phyloP scores from a whole-genome alignment of 2,329 filamentous ascomycete genomes.

The Epicoccum sorghinum region DNA sequence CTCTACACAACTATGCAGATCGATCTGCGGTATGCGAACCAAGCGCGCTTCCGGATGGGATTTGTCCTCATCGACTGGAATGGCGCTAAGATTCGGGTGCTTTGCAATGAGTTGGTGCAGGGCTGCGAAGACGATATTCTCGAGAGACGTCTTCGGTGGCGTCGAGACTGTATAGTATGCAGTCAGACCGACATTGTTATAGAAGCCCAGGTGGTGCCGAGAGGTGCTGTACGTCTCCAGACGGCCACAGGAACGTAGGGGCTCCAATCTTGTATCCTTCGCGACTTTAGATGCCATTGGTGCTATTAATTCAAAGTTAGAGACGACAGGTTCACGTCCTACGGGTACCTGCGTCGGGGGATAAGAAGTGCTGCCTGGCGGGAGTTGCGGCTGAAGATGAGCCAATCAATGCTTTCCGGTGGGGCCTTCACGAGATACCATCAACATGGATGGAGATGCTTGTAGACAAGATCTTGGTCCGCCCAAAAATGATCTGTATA shows the following conservation, averaged over 20 bases:
- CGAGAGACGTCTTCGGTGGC: neutral
- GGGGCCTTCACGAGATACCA: neutral
- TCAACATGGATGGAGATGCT: neutral
- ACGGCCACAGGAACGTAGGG: constrained; percentile 36
- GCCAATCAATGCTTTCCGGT: neutral
- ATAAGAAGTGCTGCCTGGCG: neutral
- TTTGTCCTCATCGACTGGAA: constrained; percentile 50
- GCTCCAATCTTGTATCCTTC: neutral
- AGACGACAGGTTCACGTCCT: no score
- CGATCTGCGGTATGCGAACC: constrained; percentile 51
- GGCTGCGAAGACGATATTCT: constrained; percentile 28
- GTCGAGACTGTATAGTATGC: constrained; percentile 32
- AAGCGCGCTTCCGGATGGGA: constrained; percentile 50
- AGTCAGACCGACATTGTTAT: constrained; percentile 52
- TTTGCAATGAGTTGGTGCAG: constrained; percentile 44
- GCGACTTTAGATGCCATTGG: neutral
- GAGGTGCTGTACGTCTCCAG: constrained; percentile 54
- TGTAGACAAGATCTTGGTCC: no score
- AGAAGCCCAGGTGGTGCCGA: constrained; percentile 51
- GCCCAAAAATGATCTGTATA: no score
- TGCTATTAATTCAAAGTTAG: no score
- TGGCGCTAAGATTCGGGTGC: constrained; percentile 53
- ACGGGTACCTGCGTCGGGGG: neutral
- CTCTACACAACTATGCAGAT: constrained; percentile 48
- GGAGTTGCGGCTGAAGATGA: neutral